A percentile compares a stretch with the other conserved stretches of the same genome.
phyloP scores from a whole-genome alignment of 1,284 basidiomycete species.

The Hemileia vastatrix region DNA sequence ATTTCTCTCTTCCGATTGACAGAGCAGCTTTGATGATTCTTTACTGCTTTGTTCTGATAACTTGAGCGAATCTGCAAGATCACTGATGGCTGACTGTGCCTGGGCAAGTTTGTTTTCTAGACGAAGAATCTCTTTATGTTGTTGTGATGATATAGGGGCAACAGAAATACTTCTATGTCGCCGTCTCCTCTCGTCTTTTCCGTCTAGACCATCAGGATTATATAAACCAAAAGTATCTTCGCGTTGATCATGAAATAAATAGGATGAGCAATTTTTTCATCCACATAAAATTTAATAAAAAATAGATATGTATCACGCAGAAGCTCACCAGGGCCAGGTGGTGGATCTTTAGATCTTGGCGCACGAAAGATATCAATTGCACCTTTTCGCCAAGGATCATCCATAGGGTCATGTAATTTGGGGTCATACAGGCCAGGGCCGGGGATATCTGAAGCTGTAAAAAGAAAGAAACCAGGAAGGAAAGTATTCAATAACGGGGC shows the following conservation, averaged over 20 bases:
- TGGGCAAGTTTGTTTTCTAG: slow-evolving; percentile 11
- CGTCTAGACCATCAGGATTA: slow-evolving; percentile 4
- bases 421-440: slow-evolving; percentile 17
- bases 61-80: slow-evolving; percentile 8
- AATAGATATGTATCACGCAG: not conserved
- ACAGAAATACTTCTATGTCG: slow-evolving; percentile 9
- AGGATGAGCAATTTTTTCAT: not conserved
- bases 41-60: slow-evolving; percentile 6
- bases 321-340: slow-evolving; percentile 11
- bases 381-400: slow-evolving; percentile 22
- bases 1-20: slow-evolving; percentile 2
- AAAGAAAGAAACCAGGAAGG: not conserved
- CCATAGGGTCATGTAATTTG: slow-evolving; percentile 8
- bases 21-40: slow-evolving; percentile 7
- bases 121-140: slow-evolving; percentile 13
- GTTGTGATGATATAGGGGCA: slow-evolving; percentile 12
- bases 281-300: not conserved
- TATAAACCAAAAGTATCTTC: slow-evolving; percentile 14
- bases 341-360: slow-evolving; percentile 7
- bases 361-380: slow-evolving; percentile 22
- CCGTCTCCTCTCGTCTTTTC: not conserved
- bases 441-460: slow-evolving; percentile 8
- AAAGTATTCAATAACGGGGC: too few species aligned
- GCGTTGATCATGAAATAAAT: not conserved
- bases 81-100: slow-evolving; percentile 8